Percentiles rank a stretch among this genome's conserved stretches.
phyloP scores from a whole-genome alignment of 345 rosid species.

The Triadica sebifera region DNA sequence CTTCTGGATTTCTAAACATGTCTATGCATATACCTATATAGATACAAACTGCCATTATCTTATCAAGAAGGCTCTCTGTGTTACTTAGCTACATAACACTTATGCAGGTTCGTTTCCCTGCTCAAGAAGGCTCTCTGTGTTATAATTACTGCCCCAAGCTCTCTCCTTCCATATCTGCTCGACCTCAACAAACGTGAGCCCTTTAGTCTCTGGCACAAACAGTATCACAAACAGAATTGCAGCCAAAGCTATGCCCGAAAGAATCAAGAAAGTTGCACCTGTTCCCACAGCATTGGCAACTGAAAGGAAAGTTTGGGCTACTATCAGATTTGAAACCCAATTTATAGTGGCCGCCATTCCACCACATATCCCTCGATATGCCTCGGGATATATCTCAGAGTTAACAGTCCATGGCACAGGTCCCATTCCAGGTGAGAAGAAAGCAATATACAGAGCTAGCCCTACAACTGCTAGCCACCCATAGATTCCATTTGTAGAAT shows the following conservation, averaged over 20 bases:
- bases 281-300: conserved; percentile 65
- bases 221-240: conserved; percentile 58
- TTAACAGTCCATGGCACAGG: conserved; percentile 98
- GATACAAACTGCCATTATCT: not conserved
- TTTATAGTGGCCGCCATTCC: conserved; percentile 96
- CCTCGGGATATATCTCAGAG: conserved; percentile 90
- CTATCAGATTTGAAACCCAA: conserved; percentile 84
- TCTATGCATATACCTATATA: not conserved
- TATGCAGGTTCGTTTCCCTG: conserved; percentile 32
- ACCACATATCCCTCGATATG: conserved; percentile 81
- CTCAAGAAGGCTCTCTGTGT: conserved; percentile 51
- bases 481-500: conserved; percentile 40
- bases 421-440: conserved; percentile 98
- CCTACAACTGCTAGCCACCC: conserved; percentile 84
- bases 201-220: conserved; percentile 86
- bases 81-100: not conserved
- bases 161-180: conserved; percentile 84
- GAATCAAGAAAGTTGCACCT: conserved; percentile 71
- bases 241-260: conserved; percentile 61
- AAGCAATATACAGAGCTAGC: conserved; percentile 77
- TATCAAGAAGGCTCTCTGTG: no score
- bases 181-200: conserved; percentile 79
- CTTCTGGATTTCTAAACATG: not conserved
- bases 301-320: conserved; percentile 70
- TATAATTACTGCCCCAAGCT: conserved; percentile 54